These are phyloP conservation scores for Ganoderma boninense DNA, from an alignment of 1,284 basidiomycete species.

Conservation along the genomic window DNA sequence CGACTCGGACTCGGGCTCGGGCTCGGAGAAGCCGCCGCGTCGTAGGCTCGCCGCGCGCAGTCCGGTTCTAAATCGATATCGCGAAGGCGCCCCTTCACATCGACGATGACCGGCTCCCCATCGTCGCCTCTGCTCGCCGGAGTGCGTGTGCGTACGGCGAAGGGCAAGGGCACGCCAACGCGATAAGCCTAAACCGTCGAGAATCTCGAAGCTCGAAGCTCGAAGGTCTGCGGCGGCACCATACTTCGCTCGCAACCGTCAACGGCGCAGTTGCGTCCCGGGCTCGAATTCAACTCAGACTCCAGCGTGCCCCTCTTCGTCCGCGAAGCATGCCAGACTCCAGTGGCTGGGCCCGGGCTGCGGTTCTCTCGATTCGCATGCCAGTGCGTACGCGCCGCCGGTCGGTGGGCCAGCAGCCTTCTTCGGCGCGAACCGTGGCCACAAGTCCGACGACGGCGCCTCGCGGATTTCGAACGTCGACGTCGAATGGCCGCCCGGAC, in stretches of 20 bases:
- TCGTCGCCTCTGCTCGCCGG: background rate
- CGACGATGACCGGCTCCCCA: background rate
- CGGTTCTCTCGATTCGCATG: background rate
- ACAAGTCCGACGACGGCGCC: background rate
- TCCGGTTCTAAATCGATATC: background rate
- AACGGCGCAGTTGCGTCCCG: constrained; percentile 7
- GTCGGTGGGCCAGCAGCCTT: background rate
- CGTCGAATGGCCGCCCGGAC: background rate
- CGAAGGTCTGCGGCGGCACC: background rate
- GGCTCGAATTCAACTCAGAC: background rate
- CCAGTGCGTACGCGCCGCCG: background rate
- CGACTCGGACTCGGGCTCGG: too few species aligned
- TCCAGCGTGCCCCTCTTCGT: background rate
- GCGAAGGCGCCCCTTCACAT: background rate
- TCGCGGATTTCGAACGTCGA: background rate
- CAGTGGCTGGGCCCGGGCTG: background rate
- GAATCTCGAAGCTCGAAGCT: background rate
- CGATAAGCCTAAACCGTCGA: background rate
- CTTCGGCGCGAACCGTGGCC: background rate
- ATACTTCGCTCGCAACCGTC: background rate
- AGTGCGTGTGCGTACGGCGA: background rate
- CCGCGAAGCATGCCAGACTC: background rate
- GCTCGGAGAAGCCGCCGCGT: constrained; percentile 1
- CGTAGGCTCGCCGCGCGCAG: background rate
- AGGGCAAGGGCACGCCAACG: background rate